Base-by-base conservation (phyloP, 1,284 basidiomycete genomes). In the Leccinum ponderosum region DNA sequence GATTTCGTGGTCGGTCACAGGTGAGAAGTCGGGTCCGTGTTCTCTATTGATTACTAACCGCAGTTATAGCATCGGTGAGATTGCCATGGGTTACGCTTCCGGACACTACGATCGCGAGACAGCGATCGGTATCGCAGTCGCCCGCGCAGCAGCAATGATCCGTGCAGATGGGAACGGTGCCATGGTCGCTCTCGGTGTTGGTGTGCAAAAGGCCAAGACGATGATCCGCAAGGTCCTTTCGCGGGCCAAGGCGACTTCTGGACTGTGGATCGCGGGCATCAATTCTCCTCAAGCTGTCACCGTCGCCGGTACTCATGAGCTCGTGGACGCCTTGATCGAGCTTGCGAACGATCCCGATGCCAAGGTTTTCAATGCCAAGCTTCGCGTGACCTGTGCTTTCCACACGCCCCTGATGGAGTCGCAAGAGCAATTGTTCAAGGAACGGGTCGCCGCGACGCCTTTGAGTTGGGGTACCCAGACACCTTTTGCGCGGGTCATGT, bases 231-330 rank as follows among this genome's bases (percentile, higher is more conserved):
- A 70, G 55, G 71, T 75, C 3, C 65, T 73, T 29, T 73, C 68
- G 20, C 64, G 54, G 20, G 62, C 69, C 35, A 68, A 71, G 52
- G 66, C 55, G 3, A 60, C 64, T 8, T 72, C 62, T 20, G 71
- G 73, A 20, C 44, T 72, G 35, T 73, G 71, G 73, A 71, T 73
- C 12, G 69, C 71, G 8, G 71, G 71, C 33, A 72, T 73, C 59
- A 74, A 74, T 55, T 73, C 67, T 15, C 73, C 71, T 44, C 71
- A 72, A 17, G 69, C 73, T 25, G 73, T 75, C 48, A 70, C 71
- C 4, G 64, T 73, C 8, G 72, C 73, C 6, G 73, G 70, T 27
- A 61, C 53, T 14, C 71, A 70, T 17, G 66, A 68, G 35, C 68
- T 75, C 4, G 58, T 73, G 44, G 64, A 75, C 14, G 68, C 69